Conservation (phyloP, 169 alveolate species). For the Plasmodium vinckei region DNA sequence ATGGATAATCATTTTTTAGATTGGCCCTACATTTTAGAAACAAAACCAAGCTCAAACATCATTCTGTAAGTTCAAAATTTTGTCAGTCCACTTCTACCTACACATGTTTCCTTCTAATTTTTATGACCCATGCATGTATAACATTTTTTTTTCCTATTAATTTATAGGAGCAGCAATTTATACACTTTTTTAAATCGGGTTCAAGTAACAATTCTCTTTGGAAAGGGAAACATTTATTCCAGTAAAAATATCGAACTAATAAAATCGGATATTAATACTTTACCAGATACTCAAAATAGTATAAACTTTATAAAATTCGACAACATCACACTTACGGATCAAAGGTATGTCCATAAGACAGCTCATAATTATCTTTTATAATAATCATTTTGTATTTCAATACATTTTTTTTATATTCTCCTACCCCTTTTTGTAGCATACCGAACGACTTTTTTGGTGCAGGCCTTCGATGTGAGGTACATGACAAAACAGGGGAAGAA, state of each 20-base stretch:
- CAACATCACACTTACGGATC: conserved; percentile 37
- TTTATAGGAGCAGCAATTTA: conserved; percentile 16
- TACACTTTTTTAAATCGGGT: conserved; percentile 50
- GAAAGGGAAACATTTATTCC: conserved; percentile 43
- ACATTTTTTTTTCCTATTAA: too few relatives aligned
- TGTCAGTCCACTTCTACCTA: neutral
- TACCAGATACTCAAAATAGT: too few relatives aligned
- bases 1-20: too few relatives aligned
- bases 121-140: neutral
- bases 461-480: conserved; percentile 32
- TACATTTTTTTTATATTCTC: neutral
- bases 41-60: too few relatives aligned
- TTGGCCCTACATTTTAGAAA: too few relatives aligned
- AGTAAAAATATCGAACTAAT: neutral
- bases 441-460: conserved; percentile 64
- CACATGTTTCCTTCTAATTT: neutral
- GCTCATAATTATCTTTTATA: too few relatives aligned
- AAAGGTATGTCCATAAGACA: conserved; percentile 20
- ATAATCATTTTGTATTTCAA: too few relatives aligned
- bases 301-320: conserved; percentile 6
- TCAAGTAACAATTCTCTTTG: conserved; percentile 56
- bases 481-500: neutral
- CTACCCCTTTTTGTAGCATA: conserved; percentile 10
- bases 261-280: too few relatives aligned
- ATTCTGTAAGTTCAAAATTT: too few relatives aligned